Conservation (phyloP, 306 rosid genomes). For the Cucumis cinereus region DNA sequence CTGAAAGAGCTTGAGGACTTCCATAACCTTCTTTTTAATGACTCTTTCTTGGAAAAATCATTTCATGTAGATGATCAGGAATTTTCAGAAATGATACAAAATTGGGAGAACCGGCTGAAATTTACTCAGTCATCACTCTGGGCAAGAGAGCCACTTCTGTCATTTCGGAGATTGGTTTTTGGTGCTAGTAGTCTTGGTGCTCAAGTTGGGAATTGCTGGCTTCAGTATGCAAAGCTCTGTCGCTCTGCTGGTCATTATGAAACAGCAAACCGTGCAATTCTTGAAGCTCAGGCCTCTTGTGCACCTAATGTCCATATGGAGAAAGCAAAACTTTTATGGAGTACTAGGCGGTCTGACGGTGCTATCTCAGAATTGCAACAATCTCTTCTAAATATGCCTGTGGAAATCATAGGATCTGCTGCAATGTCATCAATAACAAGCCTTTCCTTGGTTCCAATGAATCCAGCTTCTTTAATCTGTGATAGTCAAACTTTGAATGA, state of each 20-base stretch:
- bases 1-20: constrained; percentile 85
- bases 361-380: constrained; percentile 91
- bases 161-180: constrained; percentile 77
- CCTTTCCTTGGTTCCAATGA: constrained; percentile 67
- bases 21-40: constrained; percentile 55
- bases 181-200: constrained; percentile 63
- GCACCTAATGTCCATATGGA: constrained; percentile 86
- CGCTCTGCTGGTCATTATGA: constrained; percentile 95
- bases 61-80: constrained; percentile 46
- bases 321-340: constrained; percentile 88
- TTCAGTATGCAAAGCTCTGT: constrained; percentile 90
- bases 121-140: constrained; percentile 84
- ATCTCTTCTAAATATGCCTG: constrained; percentile 72
- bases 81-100: constrained; percentile 57
- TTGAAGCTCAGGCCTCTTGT: constrained; percentile 85
- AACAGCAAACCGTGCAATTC: constrained; percentile 87
- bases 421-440: constrained; percentile 81
- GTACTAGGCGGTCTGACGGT: constrained; percentile 84
- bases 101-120: constrained; percentile 85
- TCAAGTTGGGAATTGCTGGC: constrained; percentile 95
- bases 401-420: constrained; percentile 62
- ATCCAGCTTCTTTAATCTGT: constrained; percentile 35
- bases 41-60: constrained; percentile 75
- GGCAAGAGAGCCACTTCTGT: constrained; percentile 94
- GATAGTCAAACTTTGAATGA: constrained; percentile 65